These are phyloP conservation scores for Saccharum officinarum DNA, from an alignment of 176 grass and related monocot genomes.

Conservation along the genomic window DNA sequence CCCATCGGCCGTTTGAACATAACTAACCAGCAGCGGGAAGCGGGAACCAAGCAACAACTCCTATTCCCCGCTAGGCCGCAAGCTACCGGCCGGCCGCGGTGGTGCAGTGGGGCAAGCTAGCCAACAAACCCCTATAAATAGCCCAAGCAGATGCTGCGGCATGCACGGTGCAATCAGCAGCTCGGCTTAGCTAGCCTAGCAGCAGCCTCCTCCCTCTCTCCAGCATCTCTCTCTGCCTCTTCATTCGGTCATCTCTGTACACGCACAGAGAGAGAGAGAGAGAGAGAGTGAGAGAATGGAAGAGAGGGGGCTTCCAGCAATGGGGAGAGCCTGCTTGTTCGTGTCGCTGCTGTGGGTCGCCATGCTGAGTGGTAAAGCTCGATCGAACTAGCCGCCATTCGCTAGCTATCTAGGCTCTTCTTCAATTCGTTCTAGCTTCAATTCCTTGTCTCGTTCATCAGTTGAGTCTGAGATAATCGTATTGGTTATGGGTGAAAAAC, in stretches of 20 bases:
- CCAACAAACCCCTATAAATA: constrained; percentile 37
- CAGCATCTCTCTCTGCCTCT: background rate
- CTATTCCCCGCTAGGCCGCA: background rate
- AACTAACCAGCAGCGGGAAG: constrained; percentile 1
- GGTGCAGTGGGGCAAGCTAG: background rate
- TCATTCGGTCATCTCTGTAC: background rate
- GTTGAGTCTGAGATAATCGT: background rate
- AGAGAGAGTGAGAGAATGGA: background rate
- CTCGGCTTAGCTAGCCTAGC: background rate
- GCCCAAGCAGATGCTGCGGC: constrained; percentile 22
- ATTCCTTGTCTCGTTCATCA: background rate
- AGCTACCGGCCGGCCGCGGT: background rate
- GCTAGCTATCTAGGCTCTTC: background rate
- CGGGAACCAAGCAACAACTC: constrained; percentile 1
- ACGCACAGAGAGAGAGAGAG: background rate
- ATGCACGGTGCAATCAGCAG: constrained; percentile 43
- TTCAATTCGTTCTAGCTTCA: background rate
- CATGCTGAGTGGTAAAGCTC: constrained; percentile 25
- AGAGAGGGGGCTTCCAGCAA: background rate
- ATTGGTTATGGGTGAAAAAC: too few species aligned
- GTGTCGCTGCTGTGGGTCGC: constrained; percentile 18
- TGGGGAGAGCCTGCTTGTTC: constrained; percentile 6
- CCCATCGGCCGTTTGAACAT: constrained; percentile 12
- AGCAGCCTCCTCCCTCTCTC: background rate
- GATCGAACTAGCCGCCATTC: background rate